These are phyloP conservation scores for Coprinellus micaceus DNA, from an alignment of 768 basidiomycete genomes.

Conservation along the genomic window DNA sequence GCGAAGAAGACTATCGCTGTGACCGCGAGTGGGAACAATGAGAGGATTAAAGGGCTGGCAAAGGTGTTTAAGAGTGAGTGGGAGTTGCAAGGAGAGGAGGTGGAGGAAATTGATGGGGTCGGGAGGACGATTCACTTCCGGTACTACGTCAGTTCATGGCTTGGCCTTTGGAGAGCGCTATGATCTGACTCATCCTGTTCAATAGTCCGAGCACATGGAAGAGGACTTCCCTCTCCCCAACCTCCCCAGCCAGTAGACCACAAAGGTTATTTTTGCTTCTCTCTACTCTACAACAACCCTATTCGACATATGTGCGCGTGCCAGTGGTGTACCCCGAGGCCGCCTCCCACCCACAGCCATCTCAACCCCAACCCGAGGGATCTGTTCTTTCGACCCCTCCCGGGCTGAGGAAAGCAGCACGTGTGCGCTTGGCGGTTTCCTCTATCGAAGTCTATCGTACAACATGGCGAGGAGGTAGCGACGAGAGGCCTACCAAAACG, in stretches of 20 bases:
- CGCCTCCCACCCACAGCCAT: no score
- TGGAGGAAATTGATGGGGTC: slow-evolving; percentile 31
- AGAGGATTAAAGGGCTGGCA: slow-evolving; percentile 26
- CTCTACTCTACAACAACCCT: no score
- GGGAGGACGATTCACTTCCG: slow-evolving; percentile 34
- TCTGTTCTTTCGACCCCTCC: no score
- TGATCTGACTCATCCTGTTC: neutral
- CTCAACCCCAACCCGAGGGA: no score
- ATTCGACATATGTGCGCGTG: no score
- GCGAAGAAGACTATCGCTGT: slow-evolving; percentile 30
- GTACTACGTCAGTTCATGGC: slow-evolving; percentile 22
- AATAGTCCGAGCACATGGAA: slow-evolving; percentile 35
- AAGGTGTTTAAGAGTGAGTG: slow-evolving; percentile 27
- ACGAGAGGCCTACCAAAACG: no score
- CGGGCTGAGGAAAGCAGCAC: no score
- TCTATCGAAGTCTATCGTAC: no score
- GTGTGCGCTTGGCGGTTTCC: no score
- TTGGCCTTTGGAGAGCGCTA: neutral
- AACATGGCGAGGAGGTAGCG: no score
- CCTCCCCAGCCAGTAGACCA: slow-evolving; percentile 21
- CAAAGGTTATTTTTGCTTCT: no score
- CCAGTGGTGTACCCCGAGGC: no score
- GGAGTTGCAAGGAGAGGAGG: slow-evolving; percentile 25
- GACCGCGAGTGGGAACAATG: slow-evolving; percentile 28
- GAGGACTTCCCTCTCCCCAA: slow-evolving; percentile 30